Conservation (phyloP, 805 yeast genomes). For the Teunomyces atbi region DNA sequence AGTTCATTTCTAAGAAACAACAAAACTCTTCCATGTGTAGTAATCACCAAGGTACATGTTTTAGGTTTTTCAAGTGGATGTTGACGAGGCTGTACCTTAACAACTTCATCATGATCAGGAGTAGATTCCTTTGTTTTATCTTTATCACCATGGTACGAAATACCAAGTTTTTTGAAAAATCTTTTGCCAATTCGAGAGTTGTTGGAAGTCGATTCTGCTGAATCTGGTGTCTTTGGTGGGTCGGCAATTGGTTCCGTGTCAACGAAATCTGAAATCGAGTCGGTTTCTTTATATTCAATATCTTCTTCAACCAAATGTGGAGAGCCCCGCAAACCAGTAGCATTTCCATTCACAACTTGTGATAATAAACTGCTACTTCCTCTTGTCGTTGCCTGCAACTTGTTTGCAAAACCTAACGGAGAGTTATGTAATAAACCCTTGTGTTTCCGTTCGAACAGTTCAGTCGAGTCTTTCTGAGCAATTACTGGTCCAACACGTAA, state of each 20-base stretch:
- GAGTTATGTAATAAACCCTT: slow-evolving; percentile 59
- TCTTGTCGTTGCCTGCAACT: slow-evolving; percentile 19
- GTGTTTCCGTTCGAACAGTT: slow-evolving; percentile 53
- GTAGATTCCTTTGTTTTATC: not conserved
- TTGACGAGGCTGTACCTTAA: not conserved
- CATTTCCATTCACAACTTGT: slow-evolving; percentile 38
- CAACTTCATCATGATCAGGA: not conserved
- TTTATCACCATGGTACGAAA: slow-evolving; percentile 11
- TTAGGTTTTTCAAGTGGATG: slow-evolving; percentile 34
- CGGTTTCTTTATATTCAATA: slow-evolving; percentile 56
- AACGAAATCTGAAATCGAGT: slow-evolving; percentile 60
- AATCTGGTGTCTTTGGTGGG: slow-evolving; percentile 7
- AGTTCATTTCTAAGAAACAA: slow-evolving; percentile 47
- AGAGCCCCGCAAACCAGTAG: slow-evolving; percentile 21
- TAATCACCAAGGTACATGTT: slow-evolving; percentile 54
- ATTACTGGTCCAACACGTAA: slow-evolving; percentile 53
- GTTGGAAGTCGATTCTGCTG: not conserved
- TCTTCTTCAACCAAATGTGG: slow-evolving; percentile 14
- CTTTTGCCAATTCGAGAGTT: slow-evolving; percentile 8
- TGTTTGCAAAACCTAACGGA: slow-evolving; percentile 45
- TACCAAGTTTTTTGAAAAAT: slow-evolving; percentile 17
- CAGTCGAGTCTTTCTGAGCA: slow-evolving; percentile 45
- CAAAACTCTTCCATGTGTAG: slow-evolving; percentile 63
- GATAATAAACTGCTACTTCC: slow-evolving; percentile 30
- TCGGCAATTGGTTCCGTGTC: slow-evolving; percentile 16